phyloP scores from a whole-genome alignment of 768 basidiomycete species.

The Serendipita sp. region DNA sequence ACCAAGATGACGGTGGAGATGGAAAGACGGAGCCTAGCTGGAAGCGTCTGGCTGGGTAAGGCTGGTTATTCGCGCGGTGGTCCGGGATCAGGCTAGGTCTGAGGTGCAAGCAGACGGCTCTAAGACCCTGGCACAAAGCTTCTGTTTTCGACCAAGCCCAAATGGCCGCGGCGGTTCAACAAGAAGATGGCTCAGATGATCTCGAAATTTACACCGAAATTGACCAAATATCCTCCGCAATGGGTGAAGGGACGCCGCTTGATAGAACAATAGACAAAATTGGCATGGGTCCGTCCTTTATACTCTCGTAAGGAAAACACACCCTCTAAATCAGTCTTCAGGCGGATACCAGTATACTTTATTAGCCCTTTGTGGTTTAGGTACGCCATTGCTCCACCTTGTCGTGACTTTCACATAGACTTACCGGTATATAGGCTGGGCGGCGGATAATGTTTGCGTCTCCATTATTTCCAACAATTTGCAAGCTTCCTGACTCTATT shows the following conservation, averaged over 20 bases:
- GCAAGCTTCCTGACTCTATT: constrained; percentile 7
- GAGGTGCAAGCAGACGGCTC: not conserved
- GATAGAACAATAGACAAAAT: constrained; percentile 83
- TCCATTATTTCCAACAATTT: constrained; percentile 3
- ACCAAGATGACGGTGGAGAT: not conserved
- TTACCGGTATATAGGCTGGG: constrained; percentile 47
- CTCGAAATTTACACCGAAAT: not conserved
- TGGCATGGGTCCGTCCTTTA: constrained; percentile 53
- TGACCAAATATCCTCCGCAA: constrained; percentile 2
- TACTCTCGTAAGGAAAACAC: not conserved
- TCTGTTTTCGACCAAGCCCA: not conserved
- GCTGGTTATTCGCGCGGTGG: not conserved
- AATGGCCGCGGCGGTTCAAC: not conserved
- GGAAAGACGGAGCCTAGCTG: not conserved
- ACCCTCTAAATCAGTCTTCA: constrained; percentile 13
- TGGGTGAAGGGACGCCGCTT: constrained; percentile 26
- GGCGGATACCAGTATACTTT: constrained; percentile 70
- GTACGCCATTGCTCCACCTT: constrained; percentile 31
- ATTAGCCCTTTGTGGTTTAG: constrained; percentile 73
- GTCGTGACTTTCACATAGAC: not conserved
- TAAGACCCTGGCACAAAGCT: too few relatives aligned
- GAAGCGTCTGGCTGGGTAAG: not conserved
- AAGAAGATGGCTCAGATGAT: not conserved
- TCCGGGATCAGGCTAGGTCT: not conserved
- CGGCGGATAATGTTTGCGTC: constrained; percentile 73